These are phyloP conservation scores for Phytophthora macrochlamydospora DNA, from an alignment of 352 stramenopile genomes.

Conservation along the genomic window DNA sequence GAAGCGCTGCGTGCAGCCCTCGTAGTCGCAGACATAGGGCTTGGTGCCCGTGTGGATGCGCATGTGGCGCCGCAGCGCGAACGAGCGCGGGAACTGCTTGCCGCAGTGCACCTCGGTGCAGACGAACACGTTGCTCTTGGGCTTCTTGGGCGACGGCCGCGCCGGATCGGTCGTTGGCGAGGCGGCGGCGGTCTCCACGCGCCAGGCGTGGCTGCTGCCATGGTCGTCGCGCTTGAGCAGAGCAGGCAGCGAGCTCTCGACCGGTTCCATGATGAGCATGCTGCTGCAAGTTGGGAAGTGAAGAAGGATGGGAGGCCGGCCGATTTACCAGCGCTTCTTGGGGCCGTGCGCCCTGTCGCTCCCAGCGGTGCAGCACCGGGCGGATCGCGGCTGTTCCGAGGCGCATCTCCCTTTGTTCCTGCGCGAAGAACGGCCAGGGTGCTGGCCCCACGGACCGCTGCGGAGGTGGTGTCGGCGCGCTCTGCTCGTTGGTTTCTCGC, in stretches of 20 bases:
- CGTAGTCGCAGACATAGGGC: slow-evolving; percentile 80
- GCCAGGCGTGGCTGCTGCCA: slow-evolving; percentile 16
- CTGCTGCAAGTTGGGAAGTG: slow-evolving; percentile 46
- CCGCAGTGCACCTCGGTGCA: slow-evolving; percentile 80
- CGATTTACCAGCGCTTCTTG: background rate
- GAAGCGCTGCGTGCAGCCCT: slow-evolving; percentile 79
- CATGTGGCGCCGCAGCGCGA: slow-evolving; percentile 83
- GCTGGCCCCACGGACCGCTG: background rate
- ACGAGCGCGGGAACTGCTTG: slow-evolving; percentile 86
- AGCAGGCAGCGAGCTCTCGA: slow-evolving; percentile 19
- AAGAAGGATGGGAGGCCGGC: slow-evolving; percentile 6
- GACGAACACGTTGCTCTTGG: slow-evolving; percentile 60
- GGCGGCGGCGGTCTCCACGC: slow-evolving; percentile 9
- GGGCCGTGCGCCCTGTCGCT: slow-evolving; percentile 10
- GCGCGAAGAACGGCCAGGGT: background rate
- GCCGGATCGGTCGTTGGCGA: background rate
- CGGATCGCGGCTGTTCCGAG: slow-evolving; percentile 5
- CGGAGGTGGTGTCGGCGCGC: too few relatives aligned
- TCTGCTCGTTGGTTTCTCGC: too few relatives aligned
- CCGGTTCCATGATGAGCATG: slow-evolving; percentile 37
- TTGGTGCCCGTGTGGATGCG: slow-evolving; percentile 87
- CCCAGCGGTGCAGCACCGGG: slow-evolving; percentile 4
- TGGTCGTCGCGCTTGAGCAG: slow-evolving; percentile 23
- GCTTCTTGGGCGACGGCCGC: slow-evolving; percentile 4
- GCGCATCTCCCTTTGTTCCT: slow-evolving; percentile 37